phyloP scores from a whole-genome alignment of 139 green algal genomes.

The Ulvella scutata region DNA sequence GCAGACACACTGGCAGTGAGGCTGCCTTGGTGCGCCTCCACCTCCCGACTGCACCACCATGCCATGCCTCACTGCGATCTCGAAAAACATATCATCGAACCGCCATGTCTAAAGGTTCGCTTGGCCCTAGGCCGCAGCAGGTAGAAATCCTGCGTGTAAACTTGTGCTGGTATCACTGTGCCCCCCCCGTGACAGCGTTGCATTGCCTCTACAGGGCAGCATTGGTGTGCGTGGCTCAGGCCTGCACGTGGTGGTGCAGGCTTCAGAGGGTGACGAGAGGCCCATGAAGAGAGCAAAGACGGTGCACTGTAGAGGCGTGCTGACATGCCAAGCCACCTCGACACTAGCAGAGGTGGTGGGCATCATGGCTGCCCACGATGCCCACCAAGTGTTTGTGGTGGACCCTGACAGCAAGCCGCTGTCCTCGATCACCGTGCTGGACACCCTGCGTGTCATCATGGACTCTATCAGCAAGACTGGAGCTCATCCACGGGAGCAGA shows the following conservation, averaged over 20 bases:
- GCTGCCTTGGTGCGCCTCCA: too few relatives aligned
- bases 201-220: too few relatives aligned
- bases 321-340: neutral
- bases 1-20: too few relatives aligned
- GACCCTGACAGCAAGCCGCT: neutral
- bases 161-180: too few relatives aligned
- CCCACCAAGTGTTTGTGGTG: neutral
- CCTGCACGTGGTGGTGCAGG: neutral
- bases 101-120: too few relatives aligned
- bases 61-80: too few relatives aligned
- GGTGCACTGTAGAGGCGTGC: neutral
- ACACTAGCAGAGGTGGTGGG: neutral
- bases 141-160: too few relatives aligned
- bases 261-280: neutral
- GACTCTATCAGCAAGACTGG: neutral
- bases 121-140: too few relatives aligned
- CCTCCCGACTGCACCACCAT: too few relatives aligned
- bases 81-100: too few relatives aligned
- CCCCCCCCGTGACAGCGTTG: too few relatives aligned
- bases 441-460: neutral
- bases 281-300: neutral
- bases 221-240: too few relatives aligned
- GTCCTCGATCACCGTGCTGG: neutral
- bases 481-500: neutral
- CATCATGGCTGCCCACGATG: neutral